Base-by-base conservation (phyloP, 371 early-diverging fungal genomes). In the Phascolomyces articulosus region DNA sequence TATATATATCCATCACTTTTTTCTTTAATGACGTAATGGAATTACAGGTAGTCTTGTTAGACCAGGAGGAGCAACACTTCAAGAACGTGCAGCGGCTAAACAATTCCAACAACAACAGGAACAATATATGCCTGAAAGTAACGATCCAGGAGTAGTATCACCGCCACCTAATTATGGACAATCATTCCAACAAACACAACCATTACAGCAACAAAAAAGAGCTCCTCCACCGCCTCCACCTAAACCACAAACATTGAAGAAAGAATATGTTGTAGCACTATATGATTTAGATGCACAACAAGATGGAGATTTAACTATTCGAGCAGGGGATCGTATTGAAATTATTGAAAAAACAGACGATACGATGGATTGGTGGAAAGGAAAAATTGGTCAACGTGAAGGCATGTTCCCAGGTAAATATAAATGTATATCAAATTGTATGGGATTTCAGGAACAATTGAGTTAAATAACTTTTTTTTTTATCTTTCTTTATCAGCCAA, bases 321-420 rank as follows among this genome's bases (percentile, higher is more conserved):
- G 71, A 3, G 85, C 83, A 60, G 86, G 85, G 63, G 91, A 92
- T 55, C 59, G 66, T 9, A 90, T 92, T 61, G 86, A 90, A 68
- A 55, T 92, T 7, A 23, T 91, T 11, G 72, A 87, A 58, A 74
- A 83, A 40, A 86, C 89, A 0, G 62, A 69, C 9, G 78, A 79
- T 54, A 61, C 66, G 11, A 81, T 91, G 62, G 91, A 86, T 61
- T 92, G 93, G 93, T 92, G 92, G 92, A 88, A 85, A 2, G 92
- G 92, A 8, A 72, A 67, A n/a, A 65, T 88, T 28, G 73, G 86
- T 59, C 89, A 88, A 11, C 40, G 49, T 2, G 75, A 72, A 24
- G 92, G 92, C 41, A 69, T 87, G 24, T 92, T 92, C 68, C 92
- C 92, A 64, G 92, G 90, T 68, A 86, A 79, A 58, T 80, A 76